Evolutionary conservation across 1,139 yeast species (phyloP).

Genomic region (Torulaspora pretoriensis): DNA sequence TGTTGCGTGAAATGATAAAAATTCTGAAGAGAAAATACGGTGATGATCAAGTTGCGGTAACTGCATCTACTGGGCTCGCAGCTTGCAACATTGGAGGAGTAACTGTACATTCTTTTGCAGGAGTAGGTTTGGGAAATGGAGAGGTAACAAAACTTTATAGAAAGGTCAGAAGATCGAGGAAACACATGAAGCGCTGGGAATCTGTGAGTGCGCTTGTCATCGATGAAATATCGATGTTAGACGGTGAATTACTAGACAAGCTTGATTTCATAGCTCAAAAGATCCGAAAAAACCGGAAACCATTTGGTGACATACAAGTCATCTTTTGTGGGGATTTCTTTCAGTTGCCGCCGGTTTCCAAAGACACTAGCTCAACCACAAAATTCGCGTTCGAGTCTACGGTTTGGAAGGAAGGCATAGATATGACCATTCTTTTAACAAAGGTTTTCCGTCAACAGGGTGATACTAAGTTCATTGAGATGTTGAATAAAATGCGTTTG

Average conservation of each 20-base stretch:
- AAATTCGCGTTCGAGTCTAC: slow-evolving; percentile 74
- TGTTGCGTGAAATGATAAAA: slow-evolving; percentile 65
- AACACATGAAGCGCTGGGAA: slow-evolving; percentile 59
- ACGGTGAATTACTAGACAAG: slow-evolving; percentile 68
- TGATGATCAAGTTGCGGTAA: slow-evolving; percentile 62
- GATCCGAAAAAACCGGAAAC: slow-evolving; percentile 47
- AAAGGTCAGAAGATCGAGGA: slow-evolving; percentile 53
- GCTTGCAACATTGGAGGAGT: slow-evolving; percentile 89
- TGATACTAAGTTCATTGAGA: slow-evolving; percentile 67
- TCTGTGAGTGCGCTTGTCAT: slow-evolving; percentile 60
- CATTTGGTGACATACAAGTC: slow-evolving; percentile 88
- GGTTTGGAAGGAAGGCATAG: slow-evolving; percentile 66
- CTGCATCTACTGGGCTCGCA: slow-evolving; percentile 91
- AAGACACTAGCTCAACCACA: slow-evolving; percentile 31
- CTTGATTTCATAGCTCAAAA: slow-evolving; percentile 60
- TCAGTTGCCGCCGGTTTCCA: slow-evolving; percentile 81
- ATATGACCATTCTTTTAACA: slow-evolving; percentile 61
- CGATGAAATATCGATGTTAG: slow-evolving; percentile 90
- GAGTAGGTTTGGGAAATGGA: slow-evolving; percentile 72
- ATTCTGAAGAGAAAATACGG: slow-evolving; percentile 48
- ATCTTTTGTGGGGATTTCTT: slow-evolving; percentile 87
- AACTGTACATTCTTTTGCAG: slow-evolving; percentile 81
- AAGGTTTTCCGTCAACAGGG: slow-evolving; percentile 92
- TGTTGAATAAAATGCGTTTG: slow-evolving; percentile 82
- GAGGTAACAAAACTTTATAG: slow-evolving; percentile 44